Base-by-base conservation (phyloP, 1,139 yeast species). In the Blastobotrys malaysiensis region DNA sequence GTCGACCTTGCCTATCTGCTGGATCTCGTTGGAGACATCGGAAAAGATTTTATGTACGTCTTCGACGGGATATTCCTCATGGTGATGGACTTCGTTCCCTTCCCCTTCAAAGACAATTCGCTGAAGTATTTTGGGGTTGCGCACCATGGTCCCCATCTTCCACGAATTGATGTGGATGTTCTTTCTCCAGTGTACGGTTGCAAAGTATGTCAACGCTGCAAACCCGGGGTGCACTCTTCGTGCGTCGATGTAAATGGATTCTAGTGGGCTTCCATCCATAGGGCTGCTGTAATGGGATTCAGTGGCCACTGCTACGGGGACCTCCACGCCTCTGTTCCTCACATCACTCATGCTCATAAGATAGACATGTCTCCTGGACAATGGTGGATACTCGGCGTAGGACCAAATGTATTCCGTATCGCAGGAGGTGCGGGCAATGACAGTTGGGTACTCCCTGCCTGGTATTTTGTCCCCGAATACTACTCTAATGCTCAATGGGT, bases 231-330 rank as follows among this genome's bases (percentile, higher is more conserved):
- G 46, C 4, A 66, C 58, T 13, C 56, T 53, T 24, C 60, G 58
- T 5, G 56, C 27, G 49, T 67, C 70, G 5, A 65, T 51, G 22
- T 66, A 68, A 11, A 66, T 46, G 13, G 61, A 48, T 63, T 64
- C 57, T 45, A 61, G 56, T 11, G 36, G 19, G 7, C 53, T 27
- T 19, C 58, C 55, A 45, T 60, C 63, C 14, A 58, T 31, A 0
- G 66, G 67, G 52, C 53, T 52, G 18, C 46, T 45, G 22, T 65
- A 57, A 22, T 59, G 43, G 2, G 63, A 61, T 1, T 50, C 43
- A 5, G 46, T 43, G 3, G 64, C 56, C 1, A 59, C 53, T 9
- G 66, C 70, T 5, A 59, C 68, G 1, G 63, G 57, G 4, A 31
- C n/a, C n/a, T 31, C 39, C 9, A 49, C 51, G 9, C 51, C 56